phyloP scores from a whole-genome alignment of 257 asterid species.

The Hygrophila difformis region DNA sequence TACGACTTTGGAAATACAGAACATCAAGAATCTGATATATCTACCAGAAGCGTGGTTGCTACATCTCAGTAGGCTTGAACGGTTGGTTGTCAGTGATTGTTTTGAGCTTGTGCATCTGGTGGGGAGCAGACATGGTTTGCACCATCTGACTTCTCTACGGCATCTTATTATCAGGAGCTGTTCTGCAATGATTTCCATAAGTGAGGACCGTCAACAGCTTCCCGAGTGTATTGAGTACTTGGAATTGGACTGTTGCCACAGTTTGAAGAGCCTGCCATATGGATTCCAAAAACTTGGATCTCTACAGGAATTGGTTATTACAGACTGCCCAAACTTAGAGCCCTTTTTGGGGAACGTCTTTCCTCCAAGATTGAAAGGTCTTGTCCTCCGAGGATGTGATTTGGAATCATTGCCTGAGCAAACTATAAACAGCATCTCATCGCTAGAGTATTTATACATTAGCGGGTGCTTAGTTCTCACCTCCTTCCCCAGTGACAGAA shows the following conservation, averaged over 20 bases:
- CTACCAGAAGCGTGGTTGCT: constrained; percentile 29
- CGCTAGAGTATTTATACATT: constrained; percentile 31
- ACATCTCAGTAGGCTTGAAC: constrained; percentile 19
- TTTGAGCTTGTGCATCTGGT: constrained; percentile 26
- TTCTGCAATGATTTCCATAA: constrained; percentile 26
- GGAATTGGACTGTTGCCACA: constrained; percentile 33
- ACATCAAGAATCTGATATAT: constrained; percentile 22
- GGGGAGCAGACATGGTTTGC: constrained; percentile 18
- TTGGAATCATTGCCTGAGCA: constrained; percentile 32
- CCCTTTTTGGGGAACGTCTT: constrained; percentile 24
- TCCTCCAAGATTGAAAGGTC: constrained; percentile 38
- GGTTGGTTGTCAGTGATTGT: constrained; percentile 24
- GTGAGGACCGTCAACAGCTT: constrained; percentile 25
- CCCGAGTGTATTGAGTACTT: constrained; percentile 33
- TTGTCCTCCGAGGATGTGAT: constrained; percentile 40
- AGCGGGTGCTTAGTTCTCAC: constrained; percentile 35
- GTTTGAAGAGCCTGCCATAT: constrained; percentile 30
- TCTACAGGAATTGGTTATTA: constrained; percentile 33
- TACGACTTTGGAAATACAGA: constrained; percentile 30
- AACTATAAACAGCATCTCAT: constrained; percentile 24
- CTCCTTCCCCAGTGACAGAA: constrained; percentile 26
- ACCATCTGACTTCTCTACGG: constrained; percentile 26
- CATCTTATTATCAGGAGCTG: constrained; percentile 30
- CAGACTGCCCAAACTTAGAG: constrained; percentile 36
- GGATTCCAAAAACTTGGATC: constrained; percentile 24